A percentile compares a stretch with the other conserved stretches of the same genome.
Evolutionary conservation across 2,329 filamentous ascomycete species (phyloP).

Genomic region (Verruconis gallopava): DNA sequence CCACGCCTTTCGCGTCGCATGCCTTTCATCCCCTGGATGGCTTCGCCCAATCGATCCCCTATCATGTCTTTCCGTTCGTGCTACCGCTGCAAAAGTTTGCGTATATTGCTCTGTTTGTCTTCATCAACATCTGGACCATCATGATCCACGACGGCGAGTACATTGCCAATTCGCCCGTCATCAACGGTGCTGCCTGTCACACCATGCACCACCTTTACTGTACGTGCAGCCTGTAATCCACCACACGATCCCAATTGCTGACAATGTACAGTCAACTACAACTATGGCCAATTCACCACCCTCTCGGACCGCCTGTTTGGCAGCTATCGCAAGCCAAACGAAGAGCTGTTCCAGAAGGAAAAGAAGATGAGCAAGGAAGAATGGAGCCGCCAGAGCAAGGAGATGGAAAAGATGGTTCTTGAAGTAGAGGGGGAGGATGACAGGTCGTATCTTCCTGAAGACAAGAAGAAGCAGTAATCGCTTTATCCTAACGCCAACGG

Average conservation of each 20-base stretch:
- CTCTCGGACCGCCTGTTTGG: constrained; percentile 80
- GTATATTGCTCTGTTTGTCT: constrained; percentile 73
- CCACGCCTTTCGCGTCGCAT: constrained; percentile 80
- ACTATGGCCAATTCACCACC: constrained; percentile 91
- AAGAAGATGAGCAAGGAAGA: constrained; percentile 71
- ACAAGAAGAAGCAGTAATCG: constrained; percentile 27
- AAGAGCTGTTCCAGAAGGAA: constrained; percentile 72
- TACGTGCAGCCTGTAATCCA: constrained; percentile 1
- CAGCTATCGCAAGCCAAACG: constrained; percentile 76
- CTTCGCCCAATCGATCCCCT: constrained; percentile 76
- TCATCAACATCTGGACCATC: constrained; percentile 95
- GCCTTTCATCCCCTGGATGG: constrained; percentile 94
- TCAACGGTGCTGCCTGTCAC: constrained; percentile 93
- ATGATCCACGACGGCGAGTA: constrained; percentile 96
- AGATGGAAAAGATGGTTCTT: constrained; percentile 63
- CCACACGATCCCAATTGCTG: neutral
- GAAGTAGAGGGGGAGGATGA: constrained; percentile 52
- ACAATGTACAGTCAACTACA: constrained; percentile 53
- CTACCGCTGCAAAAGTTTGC: constrained; percentile 88
- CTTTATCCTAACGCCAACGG: too few species aligned
- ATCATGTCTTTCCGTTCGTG: constrained; percentile 85
- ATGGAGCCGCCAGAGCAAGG: constrained; percentile 64
- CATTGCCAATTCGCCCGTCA: constrained; percentile 73
- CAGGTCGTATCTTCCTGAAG: constrained; percentile 26
- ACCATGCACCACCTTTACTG: constrained; percentile 73